These are phyloP conservation scores for Zygoascus meyerae DNA, from an alignment of 1,139 yeast species.

Conservation along the genomic window DNA sequence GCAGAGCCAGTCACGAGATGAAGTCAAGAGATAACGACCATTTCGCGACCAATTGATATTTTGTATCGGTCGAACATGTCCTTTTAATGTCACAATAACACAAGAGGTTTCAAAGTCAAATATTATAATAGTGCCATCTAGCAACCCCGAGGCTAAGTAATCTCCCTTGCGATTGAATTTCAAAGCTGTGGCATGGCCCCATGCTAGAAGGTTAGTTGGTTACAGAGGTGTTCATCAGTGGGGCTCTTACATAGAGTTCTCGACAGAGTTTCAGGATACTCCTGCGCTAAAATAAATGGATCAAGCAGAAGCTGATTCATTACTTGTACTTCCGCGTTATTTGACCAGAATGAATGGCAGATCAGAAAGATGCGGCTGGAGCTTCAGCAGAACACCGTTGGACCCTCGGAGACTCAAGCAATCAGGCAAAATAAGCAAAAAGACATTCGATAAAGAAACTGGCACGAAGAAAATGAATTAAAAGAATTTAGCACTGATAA, in stretches of 20 bases:
- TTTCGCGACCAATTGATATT: conserved; percentile 71
- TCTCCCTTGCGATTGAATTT: conserved; percentile 75
- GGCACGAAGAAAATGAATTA: not conserved
- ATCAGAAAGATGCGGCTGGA: not conserved
- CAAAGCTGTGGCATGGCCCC: conserved; percentile 71
- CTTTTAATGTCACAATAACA: conserved; percentile 48
- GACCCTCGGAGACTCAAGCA: too few relatives aligned
- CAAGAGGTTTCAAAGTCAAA: conserved; percentile 70
- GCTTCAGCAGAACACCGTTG: not conserved
- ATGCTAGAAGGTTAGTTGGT: conserved; percentile 17
- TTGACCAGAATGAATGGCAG: not conserved
- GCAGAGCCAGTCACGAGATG: conserved; percentile 83
- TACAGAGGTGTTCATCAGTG: not conserved
- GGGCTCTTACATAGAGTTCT: conserved; percentile 45
- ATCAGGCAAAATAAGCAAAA: too few relatives aligned
- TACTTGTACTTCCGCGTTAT: not conserved
- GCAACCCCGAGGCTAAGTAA: conserved; percentile 79
- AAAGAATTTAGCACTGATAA: too few relatives aligned
- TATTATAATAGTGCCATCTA: conserved; percentile 72
- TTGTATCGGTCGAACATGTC: conserved; percentile 71
- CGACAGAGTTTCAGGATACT: conserved; percentile 78
- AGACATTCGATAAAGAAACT: too few relatives aligned
- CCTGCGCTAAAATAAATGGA: conserved; percentile 89
- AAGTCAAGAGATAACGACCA: conserved; percentile 64
- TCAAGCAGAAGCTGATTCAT: conserved; percentile 87